Conservation (phyloP, 2,329 filamentous ascomycete species). For the Calonectria fujianensis region DNA sequence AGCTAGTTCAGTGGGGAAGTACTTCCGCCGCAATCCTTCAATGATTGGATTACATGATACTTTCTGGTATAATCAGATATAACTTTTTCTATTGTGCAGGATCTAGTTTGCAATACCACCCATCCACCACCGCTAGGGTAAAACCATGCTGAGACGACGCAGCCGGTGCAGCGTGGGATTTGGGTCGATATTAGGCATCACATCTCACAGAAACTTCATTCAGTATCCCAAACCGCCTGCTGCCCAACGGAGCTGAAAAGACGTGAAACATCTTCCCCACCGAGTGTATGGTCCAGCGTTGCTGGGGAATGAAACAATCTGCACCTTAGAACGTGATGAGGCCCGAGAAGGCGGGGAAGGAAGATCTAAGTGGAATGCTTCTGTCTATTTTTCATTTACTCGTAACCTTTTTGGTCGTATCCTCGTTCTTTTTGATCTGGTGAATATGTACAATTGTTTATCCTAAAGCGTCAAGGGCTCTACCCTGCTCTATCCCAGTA, state of each 20-base stretch:
- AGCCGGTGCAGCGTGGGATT: constrained; percentile 1
- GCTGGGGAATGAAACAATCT: constrained; percentile 19
- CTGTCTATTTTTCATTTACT: constrained; percentile 24
- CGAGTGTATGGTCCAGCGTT: neutral
- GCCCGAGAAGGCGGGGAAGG: neutral
- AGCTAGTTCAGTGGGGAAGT: too few relatives aligned
- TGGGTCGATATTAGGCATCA: neutral
- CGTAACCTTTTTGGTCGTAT: constrained; percentile 6
- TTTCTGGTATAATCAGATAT: neutral
- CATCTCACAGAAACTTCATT: neutral
- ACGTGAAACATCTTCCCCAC: constrained; percentile 15
- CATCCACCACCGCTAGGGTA: neutral
- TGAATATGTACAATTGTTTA: constrained; percentile 29
- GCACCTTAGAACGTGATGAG: neutral
- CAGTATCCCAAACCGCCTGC: neutral
- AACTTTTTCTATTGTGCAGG: neutral
- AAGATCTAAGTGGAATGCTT: neutral
- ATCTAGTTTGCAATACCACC: neutral
- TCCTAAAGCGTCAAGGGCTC: constrained; percentile 2
- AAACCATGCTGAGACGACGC: constrained; percentile 3
- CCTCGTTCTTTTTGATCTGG: constrained; percentile 4
- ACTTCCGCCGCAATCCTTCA: too few relatives aligned
- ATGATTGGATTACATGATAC: neutral
- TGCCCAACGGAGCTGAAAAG: constrained; percentile 1
- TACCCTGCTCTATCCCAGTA: constrained; percentile 17